Evolutionary conservation across 208 protist species (phyloP).

Genomic region (Sergeia podlipaevii): DNA sequence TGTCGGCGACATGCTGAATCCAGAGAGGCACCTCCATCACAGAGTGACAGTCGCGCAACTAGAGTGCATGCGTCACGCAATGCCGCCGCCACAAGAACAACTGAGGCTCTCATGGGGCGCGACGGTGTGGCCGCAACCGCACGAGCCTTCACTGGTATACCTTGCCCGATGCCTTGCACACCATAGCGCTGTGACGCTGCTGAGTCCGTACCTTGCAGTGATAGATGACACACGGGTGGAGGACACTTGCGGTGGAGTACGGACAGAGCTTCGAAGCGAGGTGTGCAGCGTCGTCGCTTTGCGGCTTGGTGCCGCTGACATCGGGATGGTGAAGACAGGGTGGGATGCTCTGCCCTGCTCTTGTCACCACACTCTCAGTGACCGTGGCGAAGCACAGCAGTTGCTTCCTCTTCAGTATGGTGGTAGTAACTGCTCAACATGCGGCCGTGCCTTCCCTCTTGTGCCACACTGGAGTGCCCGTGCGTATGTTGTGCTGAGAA

Average conservation of each 20-base stretch:
- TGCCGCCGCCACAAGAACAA: constrained; percentile 27
- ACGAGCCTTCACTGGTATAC: constrained; percentile 60
- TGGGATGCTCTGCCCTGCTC: constrained; percentile 35
- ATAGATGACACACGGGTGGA: not conserved
- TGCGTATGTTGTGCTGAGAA: constrained; percentile 29
- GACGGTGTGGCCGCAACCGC: constrained; percentile 45
- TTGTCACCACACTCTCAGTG: constrained; percentile 5
- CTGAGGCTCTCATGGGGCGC: constrained; percentile 49
- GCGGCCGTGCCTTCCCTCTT: constrained; percentile 19
- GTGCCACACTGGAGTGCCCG: constrained; percentile 20
- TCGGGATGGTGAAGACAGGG: constrained; percentile 49
- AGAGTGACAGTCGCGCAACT: constrained; percentile 19
- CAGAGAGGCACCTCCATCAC: constrained; percentile 8
- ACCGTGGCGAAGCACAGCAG: not conserved
- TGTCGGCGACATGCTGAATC: constrained; percentile 27
- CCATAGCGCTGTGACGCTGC: constrained; percentile 15
- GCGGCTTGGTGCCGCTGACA: constrained; percentile 26
- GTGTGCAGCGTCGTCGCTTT: constrained; percentile 41
- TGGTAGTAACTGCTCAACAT: constrained; percentile 14
- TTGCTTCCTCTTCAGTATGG: constrained; percentile 24
- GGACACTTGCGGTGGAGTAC: not conserved
- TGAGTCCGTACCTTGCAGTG: not conserved
- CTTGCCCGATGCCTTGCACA: constrained; percentile 58
- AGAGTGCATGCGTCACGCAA: constrained; percentile 16
- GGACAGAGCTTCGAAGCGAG: constrained; percentile 12